Conservation (phyloP, 2,329 filamentous ascomycete genomes). For the Fusarium globosum region DNA sequence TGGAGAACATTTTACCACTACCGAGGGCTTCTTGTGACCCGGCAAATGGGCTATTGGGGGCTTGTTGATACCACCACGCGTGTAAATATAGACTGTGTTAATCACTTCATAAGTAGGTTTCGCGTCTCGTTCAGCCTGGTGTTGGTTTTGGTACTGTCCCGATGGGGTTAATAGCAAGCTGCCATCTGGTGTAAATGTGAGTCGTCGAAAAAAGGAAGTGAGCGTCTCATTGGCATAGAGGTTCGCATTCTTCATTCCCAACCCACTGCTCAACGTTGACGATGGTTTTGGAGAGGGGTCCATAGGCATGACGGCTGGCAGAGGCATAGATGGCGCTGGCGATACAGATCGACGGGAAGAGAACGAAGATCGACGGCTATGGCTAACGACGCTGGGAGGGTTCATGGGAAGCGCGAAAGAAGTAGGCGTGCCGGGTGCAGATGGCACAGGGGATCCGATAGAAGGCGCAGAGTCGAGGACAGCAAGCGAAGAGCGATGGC, state of each 20-base stretch:
- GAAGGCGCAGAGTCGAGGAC: slow-evolving; percentile 63
- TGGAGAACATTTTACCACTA: slow-evolving; percentile 94
- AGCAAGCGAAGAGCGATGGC: slow-evolving; percentile 72
- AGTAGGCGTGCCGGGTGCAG: slow-evolving; percentile 92
- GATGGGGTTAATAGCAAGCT: slow-evolving; percentile 94
- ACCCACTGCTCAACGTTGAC: slow-evolving; percentile 62
- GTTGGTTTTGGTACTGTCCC: slow-evolving; percentile 90
- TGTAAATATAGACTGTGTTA: slow-evolving; percentile 99
- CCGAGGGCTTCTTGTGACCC: slow-evolving; percentile 97
- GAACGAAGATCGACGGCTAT: slow-evolving; percentile 95
- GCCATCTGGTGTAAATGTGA: slow-evolving; percentile 95
- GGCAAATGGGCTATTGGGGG: slow-evolving; percentile 94
- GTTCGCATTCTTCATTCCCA: slow-evolving; percentile 83
- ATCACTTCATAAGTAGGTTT: slow-evolving; percentile 87
- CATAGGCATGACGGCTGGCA: slow-evolving; percentile 95
- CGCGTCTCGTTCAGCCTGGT: slow-evolving; percentile 71
- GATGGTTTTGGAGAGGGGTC: slow-evolving; percentile 85
- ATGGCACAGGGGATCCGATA: slow-evolving; percentile 85
- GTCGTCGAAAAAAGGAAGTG: slow-evolving; percentile 93
- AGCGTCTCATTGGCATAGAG: slow-evolving; percentile 97
- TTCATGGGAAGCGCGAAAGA: slow-evolving; percentile 94
- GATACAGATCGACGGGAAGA: slow-evolving; percentile 89
- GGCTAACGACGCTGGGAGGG: slow-evolving; percentile 86
- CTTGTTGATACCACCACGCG: slow-evolving; percentile 94
- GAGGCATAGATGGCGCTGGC: slow-evolving; percentile 90